Percentiles rank a stretch among this genome's conserved stretches.
These are phyloP conservation scores for Phoenix roebelenii DNA, from an alignment of 176 grass and related monocot genomes.

Conservation along the genomic window DNA sequence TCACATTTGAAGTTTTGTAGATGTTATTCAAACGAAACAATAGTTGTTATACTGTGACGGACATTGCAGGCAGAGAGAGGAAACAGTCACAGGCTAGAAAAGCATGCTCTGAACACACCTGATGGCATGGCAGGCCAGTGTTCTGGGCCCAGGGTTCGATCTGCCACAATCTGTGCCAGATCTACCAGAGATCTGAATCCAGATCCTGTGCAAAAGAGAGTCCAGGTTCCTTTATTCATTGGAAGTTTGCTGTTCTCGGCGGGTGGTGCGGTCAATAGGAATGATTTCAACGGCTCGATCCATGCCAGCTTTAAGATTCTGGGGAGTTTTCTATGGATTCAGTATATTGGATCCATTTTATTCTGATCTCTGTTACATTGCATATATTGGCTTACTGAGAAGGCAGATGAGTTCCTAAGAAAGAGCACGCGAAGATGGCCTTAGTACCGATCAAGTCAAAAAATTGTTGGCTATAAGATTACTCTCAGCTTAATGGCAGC, in stretches of 20 bases:
- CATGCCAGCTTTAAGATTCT: conserved; percentile 15
- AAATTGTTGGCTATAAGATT: no score
- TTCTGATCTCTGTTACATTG: no score
- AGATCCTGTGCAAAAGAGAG: conserved; percentile 78
- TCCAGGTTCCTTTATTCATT: conserved; percentile 57
- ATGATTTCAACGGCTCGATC: conserved; percentile 8
- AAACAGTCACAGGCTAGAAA: conserved; percentile 30
- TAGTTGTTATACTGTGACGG: no score
- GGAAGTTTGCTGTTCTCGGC: conserved; percentile 66
- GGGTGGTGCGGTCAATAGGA: conserved; percentile 41
- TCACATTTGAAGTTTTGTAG: no score
- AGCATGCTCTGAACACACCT: conserved; percentile 56
- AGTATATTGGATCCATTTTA: no score
- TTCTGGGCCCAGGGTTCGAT: conserved; percentile 59
- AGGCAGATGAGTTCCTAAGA: no score
- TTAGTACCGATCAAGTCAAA: no score
- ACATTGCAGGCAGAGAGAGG: conserved; percentile 49
- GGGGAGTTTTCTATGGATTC: conserved; percentile 17
- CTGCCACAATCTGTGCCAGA: conserved; percentile 48
- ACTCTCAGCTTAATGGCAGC: no score
- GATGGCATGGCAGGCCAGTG: conserved; percentile 52
- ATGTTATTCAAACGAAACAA: no score
- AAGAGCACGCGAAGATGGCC: no score
- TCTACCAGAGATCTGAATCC: conserved; percentile 66
- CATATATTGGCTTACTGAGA: no score